Evolutionary conservation across 306 rosid genomes (phyloP).

Genomic region (Cajanus cajan): DNA sequence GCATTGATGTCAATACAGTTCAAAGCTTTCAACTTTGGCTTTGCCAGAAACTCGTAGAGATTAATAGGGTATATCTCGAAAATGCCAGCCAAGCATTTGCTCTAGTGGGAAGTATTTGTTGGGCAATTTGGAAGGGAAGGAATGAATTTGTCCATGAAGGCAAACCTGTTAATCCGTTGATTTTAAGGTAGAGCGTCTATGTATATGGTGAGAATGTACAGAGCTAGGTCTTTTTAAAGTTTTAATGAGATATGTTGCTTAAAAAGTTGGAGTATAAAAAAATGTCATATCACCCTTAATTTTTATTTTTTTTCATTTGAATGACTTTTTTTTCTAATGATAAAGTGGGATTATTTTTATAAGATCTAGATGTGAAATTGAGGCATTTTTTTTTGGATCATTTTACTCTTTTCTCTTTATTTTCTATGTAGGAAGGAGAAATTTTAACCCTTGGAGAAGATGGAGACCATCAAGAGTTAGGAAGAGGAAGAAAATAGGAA

Average conservation of each 20-base stretch:
- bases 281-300: not conserved
- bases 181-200: not conserved
- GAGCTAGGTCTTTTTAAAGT: not conserved
- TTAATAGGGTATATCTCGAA: constrained; percentile 17
- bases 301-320: too few species aligned
- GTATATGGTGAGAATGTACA: not conserved
- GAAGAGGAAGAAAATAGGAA: too few species aligned
- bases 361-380: too few species aligned
- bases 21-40: constrained; percentile 24
- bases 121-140: constrained; percentile 31
- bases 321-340: too few species aligned
- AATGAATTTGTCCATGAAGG: constrained; percentile 25
- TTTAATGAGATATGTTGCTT: not conserved
- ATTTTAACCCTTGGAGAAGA: too few species aligned
- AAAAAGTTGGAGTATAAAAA: not conserved
- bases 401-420: too few species aligned
- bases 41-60: constrained; percentile 7
- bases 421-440: too few species aligned
- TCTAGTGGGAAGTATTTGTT: constrained; percentile 21
- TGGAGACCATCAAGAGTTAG: too few species aligned
- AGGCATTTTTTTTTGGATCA: too few species aligned
- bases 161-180: constrained; percentile 7
- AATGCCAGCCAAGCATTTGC: not conserved
- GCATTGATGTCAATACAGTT: not conserved
- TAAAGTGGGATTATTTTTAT: too few species aligned